Evolutionary conservation across 1,284 basidiomycete genomes (phyloP), one percentile per base, ranked within the genome.

Genomic region (Nidula niveotomentosa): DNA sequence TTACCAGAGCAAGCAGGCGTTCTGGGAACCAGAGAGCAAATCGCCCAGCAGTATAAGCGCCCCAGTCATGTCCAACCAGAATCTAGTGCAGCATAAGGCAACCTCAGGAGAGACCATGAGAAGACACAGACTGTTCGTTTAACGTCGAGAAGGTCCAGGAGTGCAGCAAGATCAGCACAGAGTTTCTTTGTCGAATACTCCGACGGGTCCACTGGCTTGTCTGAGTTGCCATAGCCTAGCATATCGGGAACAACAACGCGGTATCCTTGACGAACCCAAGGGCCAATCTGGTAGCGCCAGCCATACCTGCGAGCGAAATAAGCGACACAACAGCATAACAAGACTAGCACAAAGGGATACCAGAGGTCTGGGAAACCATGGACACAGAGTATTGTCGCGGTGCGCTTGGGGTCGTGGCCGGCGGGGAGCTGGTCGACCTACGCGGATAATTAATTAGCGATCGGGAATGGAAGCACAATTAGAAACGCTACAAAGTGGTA

Each of bases 301-400:
- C 84, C 85, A 67, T 85, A 89, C 81, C 85, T 85, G 52, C 36
- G 49, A 43, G n/a, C 17, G 36, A 50, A 23, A 58, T 43, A 12
- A 46, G n/a, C 30, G 39, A 35, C 5, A 35, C 44, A 3, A 18
- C 48, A 10, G 15, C 15, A 37, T 36, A 13, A 23, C 8, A 53
- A 36, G 23, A 50, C 37, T 13, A 54, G 8, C 36, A 36, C 49
- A 23, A 56, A 44, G 7, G 54, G 64, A 41, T 68, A 83, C 85
- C 84, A 87, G 45, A 81, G 68, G 61, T 90, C 88, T 9, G 88
- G 88, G 63, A 91, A 90, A 1, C 88, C 88, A 63, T 91, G 88
- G 15, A 90, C 59, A 62, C 85, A 86, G n/a, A 90, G 74, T 5
- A 91, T 58, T 1, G 86, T 83, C 1, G 71, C 71, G 10, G 70